A percentile compares a stretch with the other conserved stretches of the same genome.
phyloP scores from a whole-genome alignment of 768 basidiomycete species.

The Kwoniella sp. region DNA sequence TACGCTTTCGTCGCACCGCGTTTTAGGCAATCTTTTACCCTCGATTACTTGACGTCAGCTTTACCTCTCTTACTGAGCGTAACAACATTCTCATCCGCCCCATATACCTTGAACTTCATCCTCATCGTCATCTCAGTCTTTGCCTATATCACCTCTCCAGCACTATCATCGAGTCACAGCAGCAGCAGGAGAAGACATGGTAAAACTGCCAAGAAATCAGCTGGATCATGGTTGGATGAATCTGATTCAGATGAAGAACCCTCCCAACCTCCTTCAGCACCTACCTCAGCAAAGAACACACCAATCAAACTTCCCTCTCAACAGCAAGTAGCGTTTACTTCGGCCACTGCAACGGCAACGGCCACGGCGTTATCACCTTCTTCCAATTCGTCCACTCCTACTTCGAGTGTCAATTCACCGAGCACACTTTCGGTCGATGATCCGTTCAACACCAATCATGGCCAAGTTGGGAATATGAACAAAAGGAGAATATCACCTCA shows the following conservation, averaged over 20 bases:
- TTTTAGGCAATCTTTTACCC: conserved; percentile 22
- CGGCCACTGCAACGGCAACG: conserved; percentile 3
- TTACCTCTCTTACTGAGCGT: conserved; percentile 79
- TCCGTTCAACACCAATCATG: conserved; percentile 9
- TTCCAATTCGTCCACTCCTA: background rate
- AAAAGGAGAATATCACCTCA: conserved; percentile 35
- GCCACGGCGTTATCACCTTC: conserved; percentile 7
- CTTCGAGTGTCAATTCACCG: conserved; percentile 1
- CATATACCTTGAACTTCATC: conserved; percentile 61
- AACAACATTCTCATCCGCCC: conserved; percentile 70
- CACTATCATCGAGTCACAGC: background rate
- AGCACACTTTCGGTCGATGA: conserved; percentile 19
- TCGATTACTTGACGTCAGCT: conserved; percentile 69
- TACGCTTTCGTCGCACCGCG: conserved; percentile 56
- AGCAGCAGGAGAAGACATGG: background rate
- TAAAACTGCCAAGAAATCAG: conserved; percentile 13
- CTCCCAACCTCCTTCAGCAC: conserved; percentile 21
- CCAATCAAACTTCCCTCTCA: conserved; percentile 24
- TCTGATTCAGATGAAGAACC: conserved; percentile 51
- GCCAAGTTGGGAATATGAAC: conserved; percentile 4
- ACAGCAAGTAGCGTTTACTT: background rate
- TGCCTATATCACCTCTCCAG: background rate
- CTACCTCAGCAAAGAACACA: conserved; percentile 1
- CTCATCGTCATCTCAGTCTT: conserved; percentile 22
- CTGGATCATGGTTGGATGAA: conserved; percentile 50